phyloP scores from a whole-genome alignment of 768 basidiomycete species.

The Kwoniella dendrophila region DNA sequence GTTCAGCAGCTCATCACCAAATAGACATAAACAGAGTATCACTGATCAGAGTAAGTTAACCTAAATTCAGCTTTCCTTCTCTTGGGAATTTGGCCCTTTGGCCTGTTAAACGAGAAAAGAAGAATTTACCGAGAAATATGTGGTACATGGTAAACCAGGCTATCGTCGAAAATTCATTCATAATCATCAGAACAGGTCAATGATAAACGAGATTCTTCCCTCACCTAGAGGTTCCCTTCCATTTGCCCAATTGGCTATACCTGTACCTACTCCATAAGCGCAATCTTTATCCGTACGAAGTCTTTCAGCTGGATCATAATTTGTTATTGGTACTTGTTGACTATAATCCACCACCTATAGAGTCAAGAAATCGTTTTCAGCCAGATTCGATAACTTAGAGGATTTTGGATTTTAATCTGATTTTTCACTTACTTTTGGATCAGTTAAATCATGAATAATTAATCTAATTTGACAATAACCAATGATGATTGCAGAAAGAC shows the following conservation, averaged over 20 bases:
- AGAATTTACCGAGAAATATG: slow-evolving; percentile 24
- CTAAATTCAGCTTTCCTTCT: slow-evolving; percentile 3
- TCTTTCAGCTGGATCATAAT: slow-evolving; percentile 1
- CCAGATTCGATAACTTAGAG: too few species aligned
- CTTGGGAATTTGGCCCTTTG: too few species aligned
- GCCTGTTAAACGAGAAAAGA: background rate
- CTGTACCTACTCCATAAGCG: slow-evolving; percentile 37
- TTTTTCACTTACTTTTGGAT: slow-evolving; percentile 21
- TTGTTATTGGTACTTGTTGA: background rate
- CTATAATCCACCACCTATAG: slow-evolving; percentile 3
- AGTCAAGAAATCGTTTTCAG: background rate
- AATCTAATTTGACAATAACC: slow-evolving; percentile 32
- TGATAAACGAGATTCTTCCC: background rate
- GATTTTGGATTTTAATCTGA: background rate
- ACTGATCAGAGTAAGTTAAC: slow-evolving; percentile 16
- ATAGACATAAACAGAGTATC: slow-evolving; percentile 35
- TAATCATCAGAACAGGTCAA: slow-evolving; percentile 6
- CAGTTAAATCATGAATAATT: slow-evolving; percentile 24
- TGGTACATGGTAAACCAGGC: slow-evolving; percentile 45
- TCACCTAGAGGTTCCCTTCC: slow-evolving; percentile 35
- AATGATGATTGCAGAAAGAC: slow-evolving; percentile 29
- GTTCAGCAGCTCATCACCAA: slow-evolving; percentile 41
- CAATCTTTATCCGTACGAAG: slow-evolving; percentile 24
- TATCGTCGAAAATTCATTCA: background rate
- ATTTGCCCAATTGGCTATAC: slow-evolving; percentile 39